Evolutionary conservation across 305 asterid species (phyloP), one percentile per base, ranked within the genome.

Genomic region (Fraxinus sp.): DNA sequence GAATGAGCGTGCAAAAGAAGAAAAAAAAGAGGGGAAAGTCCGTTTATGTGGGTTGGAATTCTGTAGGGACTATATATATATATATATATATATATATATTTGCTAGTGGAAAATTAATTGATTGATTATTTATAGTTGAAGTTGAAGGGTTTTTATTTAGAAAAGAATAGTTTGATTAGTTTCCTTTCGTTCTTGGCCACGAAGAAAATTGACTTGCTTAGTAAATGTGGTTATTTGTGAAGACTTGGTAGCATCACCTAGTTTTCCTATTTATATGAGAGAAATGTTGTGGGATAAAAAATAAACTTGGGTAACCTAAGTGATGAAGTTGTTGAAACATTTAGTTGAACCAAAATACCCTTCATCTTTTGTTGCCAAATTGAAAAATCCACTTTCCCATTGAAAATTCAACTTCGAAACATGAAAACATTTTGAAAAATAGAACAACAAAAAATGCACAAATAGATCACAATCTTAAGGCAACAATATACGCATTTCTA

Each of bases 151-250:
- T 35, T 35, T 35, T 35, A 35, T 35, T 35, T 35, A 35, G 37
- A 35, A 35, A 35, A 35, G 37, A 35, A 35, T 35, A 2, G 46
- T 9, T 66, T 22, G 73, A 64, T 64, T 22, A 9, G 43, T 74
- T 77, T 77, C 55, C 3, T 62, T 78, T 20, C 74, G 16, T 81
- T 84, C 82, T 81, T 81, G 37, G 78, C 75, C 39, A 9, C 43
- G 0, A 81, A 81, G 85, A 7, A 43, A 79, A 37, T 8, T 11
- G 32, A 9, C 20, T 72, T 32, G 14, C 80, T 41, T 57, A 3
- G 8, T 8, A 6, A 8, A 1, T 11, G 64, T 16, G 79, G 79
- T 16, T 77, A 22, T 10, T 57, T 77, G 11, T 33, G 16, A 62
- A 55, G 78, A 18, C 7, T 70, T 49, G 24, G 43, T 73, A 1